Base-by-base conservation (phyloP, 768 basidiomycete species). In the Amylocystis lapponica region DNA sequence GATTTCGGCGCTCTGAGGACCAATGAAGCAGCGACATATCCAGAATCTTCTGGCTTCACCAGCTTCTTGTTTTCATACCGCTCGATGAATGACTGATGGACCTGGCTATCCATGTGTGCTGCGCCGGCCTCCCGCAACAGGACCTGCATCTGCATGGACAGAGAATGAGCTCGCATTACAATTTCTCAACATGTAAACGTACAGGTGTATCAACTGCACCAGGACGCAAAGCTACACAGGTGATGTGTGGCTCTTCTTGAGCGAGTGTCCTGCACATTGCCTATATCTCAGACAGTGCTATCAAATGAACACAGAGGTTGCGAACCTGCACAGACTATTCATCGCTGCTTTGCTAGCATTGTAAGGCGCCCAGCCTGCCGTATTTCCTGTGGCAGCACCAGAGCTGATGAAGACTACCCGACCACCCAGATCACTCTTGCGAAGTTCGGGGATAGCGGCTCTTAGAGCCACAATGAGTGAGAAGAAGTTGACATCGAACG, bases 401-500 rank as follows among this genome's bases (percentile, higher is more conserved):
- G 88, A 92, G 55, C 87, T 91, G 31, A 94, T 73, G 49, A 95
- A 83, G 21, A 96, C 72, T 37, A 95, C 71, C 42, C 74, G 72
- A 1, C 86, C 89, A 17, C 76, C 76, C 6, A 62, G 46, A 6
- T 70, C 47, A 41, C 79, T 79, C 53, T 71, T 66, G 29, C 83
- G 81, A 47, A 97, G 67, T 46, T 76, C 67, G 4, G 91, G 89
- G 3, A 92, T 66, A 12, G 81, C 66, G 10, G 73, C 71, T 51
- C 82, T 75, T 25, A 93, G 54, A 19, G 86, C 75, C 26, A 79
- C 74, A 34, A 95, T 66, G 16, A 89, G 71, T 2, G 91, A 88
- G 67, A 91, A 89, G 63, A 95, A 83, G 63, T 94, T 95, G 64
- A 88, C 71, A 52, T 93, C 84, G 58, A 95, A 90, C 55, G 81